Evolutionary conservation across 2,329 filamentous ascomycete genomes (phyloP), one percentile per base, ranked within the genome.

Genomic region (Neofusicoccum umdonicola): DNA sequence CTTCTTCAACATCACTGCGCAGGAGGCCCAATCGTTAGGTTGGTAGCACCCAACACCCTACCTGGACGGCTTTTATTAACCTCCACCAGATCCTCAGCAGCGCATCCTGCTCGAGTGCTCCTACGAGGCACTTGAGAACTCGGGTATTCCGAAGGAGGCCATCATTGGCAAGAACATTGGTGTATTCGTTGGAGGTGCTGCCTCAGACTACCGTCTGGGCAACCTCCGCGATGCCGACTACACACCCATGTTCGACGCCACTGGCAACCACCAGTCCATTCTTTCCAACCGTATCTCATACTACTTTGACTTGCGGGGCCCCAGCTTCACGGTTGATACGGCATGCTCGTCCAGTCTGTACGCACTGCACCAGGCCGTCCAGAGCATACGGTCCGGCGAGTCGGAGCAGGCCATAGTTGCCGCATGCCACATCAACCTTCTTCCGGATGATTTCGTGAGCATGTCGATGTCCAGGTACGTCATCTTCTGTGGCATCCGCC

Each of bases 301-400:
- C 51, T 73, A 73, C 58, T 75, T 75, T 45, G 72, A 75, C 47
- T 54, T 72, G 0, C 65, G 69, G 6, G 74, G 74, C 1, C 74
- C 74, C 3, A 72, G 70, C 37, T 67, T 71, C 12, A 73, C 73
- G 0, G 58, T 76, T 1, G 74, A 76, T 44, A 75, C 74, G 5
- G 74, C 74, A 1, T 76, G 74, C 45, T 74, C 73, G 4, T 71
- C 69, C 15, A 69, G 66, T 34, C 60, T 76, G 15, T 69, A 71
- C 7, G 73, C 73, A 0, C 35, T 75, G 5, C 72, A 76, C 47
- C 65, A 66, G 8, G 74, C 72, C 3, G 72, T 72, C 57, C 71
- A 75, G 45, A 72, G 4, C 68, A 66, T 57, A 67, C 62, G 66
- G 12, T 50, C 62, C 13, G 61, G 65, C 9, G 67, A 69, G 50